Base-by-base conservation (phyloP, 164 flowering plant species). In the Macadamia integrifolia region DNA sequence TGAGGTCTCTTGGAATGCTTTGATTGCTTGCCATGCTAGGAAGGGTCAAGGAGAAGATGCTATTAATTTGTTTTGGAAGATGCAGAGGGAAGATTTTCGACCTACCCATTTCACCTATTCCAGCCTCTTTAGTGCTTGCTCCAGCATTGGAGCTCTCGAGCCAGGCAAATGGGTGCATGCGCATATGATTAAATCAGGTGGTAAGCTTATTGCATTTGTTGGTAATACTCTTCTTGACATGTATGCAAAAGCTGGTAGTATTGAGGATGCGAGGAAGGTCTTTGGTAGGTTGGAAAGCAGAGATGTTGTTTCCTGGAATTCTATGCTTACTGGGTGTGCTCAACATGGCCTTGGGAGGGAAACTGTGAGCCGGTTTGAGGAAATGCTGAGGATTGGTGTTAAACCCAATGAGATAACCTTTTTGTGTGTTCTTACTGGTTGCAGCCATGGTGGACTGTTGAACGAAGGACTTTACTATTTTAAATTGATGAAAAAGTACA, bases 1-100 rank as follows among this genome's bases (percentile, higher is more conserved):
- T 69, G 91, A 84, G 69, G 95, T 88, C 12, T 83, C 87, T 58
- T 90, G 91, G 91, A 90, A 88, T 80, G 89, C 93, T 70, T 69
- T 90, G 73, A 88, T 90, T 76, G 88, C 93, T 23, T 87, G 85
- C 46, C 71, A 84, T 81, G 92, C 90, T 6, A 81, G 88, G 79
- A 84, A 80, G 72, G 77, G 77, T 55, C 81, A 83, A 42, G 89
- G 79, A 50, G 89, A 81, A 56, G 49, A 71, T 31, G 88, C 86
- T 18, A 61, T 89, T 64, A 18, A 10, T 18, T 35, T 82, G 35
- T 83, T 87, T 57, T 63, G 62, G 71, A 69, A 70, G 77, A 89
- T 89, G 95, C 80, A 79, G 52, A 76, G 83, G 70, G 78, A 72
- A 40, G 80, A 67, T 52, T 77, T 75, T 70, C 58, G 62, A 62